Conservation (phyloP, 1,139 yeast genomes). For the Barnettozyma hawaiiensis region DNA sequence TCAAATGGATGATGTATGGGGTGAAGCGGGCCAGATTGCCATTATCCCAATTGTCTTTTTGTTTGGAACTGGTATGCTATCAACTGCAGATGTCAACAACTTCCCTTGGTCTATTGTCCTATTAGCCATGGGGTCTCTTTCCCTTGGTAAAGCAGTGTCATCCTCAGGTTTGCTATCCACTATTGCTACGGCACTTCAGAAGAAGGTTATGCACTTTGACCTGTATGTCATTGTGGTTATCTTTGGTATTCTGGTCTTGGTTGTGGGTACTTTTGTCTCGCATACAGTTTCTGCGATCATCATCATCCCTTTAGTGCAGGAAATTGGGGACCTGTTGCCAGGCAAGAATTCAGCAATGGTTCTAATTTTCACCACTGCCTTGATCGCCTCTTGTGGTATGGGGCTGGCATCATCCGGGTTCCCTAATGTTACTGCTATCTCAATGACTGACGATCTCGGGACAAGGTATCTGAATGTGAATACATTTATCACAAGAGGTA, state of each 20-base stretch:
- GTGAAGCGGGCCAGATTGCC: conserved; percentile 69
- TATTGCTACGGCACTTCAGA: conserved; percentile 53
- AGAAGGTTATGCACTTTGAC: conserved; percentile 49
- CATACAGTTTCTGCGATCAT: conserved; percentile 77
- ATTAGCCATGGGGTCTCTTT: conserved; percentile 76
- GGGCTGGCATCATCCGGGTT: conserved; percentile 73
- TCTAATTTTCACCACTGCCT: conserved; percentile 60
- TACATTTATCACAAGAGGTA: conserved; percentile 66
- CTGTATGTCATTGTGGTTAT: conserved; percentile 57
- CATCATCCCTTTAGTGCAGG: conserved; percentile 62
- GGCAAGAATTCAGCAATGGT: conserved; percentile 47
- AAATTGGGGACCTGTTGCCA: conserved; percentile 55
- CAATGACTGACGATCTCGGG: conserved; percentile 69
- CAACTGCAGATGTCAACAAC: conserved; percentile 61
- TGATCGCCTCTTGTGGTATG: conserved; percentile 71
- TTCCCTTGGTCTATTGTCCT: conserved; percentile 76
- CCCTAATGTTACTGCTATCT: conserved; percentile 76
- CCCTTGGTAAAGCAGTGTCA: conserved; percentile 68
- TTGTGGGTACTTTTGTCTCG: conserved; percentile 68
- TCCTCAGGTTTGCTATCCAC: conserved; percentile 64
- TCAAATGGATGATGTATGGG: conserved; percentile 48
- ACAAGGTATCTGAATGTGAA: conserved; percentile 59
- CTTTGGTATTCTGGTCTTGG: conserved; percentile 60
- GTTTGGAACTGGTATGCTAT: conserved; percentile 64
- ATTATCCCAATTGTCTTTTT: conserved; percentile 59